These are phyloP conservation scores for Emiliania huxleyi DNA, from an alignment of 78 protist species.

Conservation along the genomic window DNA sequence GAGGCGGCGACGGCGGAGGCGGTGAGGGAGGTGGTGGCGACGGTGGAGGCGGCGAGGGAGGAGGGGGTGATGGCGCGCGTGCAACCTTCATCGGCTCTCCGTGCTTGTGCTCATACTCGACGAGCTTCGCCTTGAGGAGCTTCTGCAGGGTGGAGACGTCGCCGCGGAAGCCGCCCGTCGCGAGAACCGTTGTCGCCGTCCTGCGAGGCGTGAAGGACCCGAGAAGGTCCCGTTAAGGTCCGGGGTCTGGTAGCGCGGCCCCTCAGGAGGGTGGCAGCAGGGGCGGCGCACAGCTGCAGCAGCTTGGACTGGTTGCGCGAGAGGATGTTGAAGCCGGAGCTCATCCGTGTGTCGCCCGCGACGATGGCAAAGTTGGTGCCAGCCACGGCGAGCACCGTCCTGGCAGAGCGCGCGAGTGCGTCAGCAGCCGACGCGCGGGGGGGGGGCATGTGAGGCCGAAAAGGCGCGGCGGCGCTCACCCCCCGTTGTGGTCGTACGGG, in stretches of 20 bases:
- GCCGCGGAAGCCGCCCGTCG: conserved; percentile 91
- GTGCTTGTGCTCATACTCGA: conserved; percentile 63
- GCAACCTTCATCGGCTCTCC: conserved; percentile 69
- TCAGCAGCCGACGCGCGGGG: background rate
- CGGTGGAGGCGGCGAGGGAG: no score
- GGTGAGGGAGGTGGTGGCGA: no score
- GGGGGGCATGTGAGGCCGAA: background rate
- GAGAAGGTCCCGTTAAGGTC: no score
- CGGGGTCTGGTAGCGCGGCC: no score
- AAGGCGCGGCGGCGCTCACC: background rate
- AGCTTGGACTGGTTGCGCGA: conserved; percentile 83
- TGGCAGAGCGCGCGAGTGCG: background rate
- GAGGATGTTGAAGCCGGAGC: conserved; percentile 83
- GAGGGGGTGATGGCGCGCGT: no score
- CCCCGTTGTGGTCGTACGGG: conserved; percentile 10
- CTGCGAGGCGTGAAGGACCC: no score
- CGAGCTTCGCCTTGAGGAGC: conserved; percentile 56
- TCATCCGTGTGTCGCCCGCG: conserved; percentile 98
- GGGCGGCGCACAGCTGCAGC: conserved; percentile 64
- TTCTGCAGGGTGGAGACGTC: conserved; percentile 86
- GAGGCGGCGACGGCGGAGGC: no score
- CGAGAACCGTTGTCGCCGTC: conserved; percentile 76
- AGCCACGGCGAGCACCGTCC: conserved; percentile 87
- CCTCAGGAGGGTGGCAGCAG: no score
- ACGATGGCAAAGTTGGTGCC: conserved; percentile 92